Evolutionary conservation across 163 green algal genomes (phyloP), one percentile per base, ranked within the genome.

Genomic region (Prototheca wickerhamii): DNA sequence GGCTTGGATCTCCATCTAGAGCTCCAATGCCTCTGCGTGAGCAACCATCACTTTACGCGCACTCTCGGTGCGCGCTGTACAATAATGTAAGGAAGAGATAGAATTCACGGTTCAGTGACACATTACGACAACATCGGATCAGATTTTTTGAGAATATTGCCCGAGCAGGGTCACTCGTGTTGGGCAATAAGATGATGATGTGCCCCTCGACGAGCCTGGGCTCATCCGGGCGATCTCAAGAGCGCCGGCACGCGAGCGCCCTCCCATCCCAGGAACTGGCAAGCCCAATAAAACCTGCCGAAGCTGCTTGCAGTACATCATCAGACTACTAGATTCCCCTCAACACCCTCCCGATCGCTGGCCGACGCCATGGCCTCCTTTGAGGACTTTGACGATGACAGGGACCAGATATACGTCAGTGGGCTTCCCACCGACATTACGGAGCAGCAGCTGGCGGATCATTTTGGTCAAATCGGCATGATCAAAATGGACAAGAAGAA

Each of bases 401-500:
- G 59, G 15, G 60, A 73, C 53, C 60, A 68, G 42, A 68, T 68
- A 25, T 73, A 68, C 28, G 44, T 68, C 31, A 60, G 37, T 29
- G 87, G 87, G 5, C 61, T 96, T 43, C 85, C 87, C 4, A 51
- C 49, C 2, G 70, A 75, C 58, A 76, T 78, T 1, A 87, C 77
- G 20, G 89, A 94, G 61, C 50, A 77, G n/a, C 75, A 90, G 25
- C 58, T 96, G 18, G 84, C 76, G 7, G 67, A 84, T 58, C 87
- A 87, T 71, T 96, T 96, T 75, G 89, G 89, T 40, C 78, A 72
- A 33, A 94, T 96, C 42, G 89, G 87, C 18, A 65, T 85, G 10
- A 82, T 93, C 58, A 90, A 91, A 46, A 64, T 68, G 17, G 83
- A 93, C 74, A 94, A 92, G 74, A 90, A 92, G 72, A 87, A 78